Conservation (phyloP, 2,329 filamentous ascomycete genomes). For the Albophoma yamanashiensis region DNA sequence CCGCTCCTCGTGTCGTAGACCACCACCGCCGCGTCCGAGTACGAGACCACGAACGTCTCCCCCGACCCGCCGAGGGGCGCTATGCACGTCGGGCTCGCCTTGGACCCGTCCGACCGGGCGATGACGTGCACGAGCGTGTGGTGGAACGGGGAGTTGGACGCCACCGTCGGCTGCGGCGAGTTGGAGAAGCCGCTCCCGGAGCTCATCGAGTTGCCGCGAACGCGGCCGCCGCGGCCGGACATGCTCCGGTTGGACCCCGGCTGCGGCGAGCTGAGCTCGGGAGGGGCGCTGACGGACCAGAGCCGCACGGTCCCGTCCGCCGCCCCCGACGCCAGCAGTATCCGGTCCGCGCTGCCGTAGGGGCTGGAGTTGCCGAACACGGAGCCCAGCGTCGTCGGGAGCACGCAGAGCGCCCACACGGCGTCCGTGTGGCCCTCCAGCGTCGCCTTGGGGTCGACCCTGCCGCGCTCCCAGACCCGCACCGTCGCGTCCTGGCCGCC, state of each 20-base stretch:
- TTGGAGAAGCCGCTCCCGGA: slow-evolving; percentile 87
- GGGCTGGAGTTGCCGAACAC: slow-evolving; percentile 68
- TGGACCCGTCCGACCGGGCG: slow-evolving; percentile 50
- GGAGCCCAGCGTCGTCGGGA: slow-evolving; percentile 70
- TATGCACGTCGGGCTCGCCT: slow-evolving; percentile 80
- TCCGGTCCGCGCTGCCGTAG: slow-evolving; percentile 73
- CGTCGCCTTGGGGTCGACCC: slow-evolving; percentile 90
- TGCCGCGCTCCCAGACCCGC: slow-evolving; percentile 87
- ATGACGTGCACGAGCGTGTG: slow-evolving; percentile 86
- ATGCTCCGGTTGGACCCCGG: slow-evolving; percentile 51
- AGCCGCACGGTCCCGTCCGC: slow-evolving; percentile 87
- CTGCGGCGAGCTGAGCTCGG: slow-evolving; percentile 73
- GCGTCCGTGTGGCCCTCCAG: slow-evolving; percentile 91
- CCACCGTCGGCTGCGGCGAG: slow-evolving; percentile 79
- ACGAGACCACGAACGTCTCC: slow-evolving; percentile 86
- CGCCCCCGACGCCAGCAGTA: slow-evolving; percentile 81
- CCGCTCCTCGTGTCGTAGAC: slow-evolving; percentile 89
- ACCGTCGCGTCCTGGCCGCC: slow-evolving; percentile 91
- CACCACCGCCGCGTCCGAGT: slow-evolving; percentile 78
- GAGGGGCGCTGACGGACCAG: slow-evolving; percentile 89
- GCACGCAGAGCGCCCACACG: slow-evolving; percentile 88
- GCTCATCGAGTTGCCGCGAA: slow-evolving; percentile 85
- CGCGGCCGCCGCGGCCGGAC: slow-evolving; percentile 54
- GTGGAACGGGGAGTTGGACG: slow-evolving; percentile 76
- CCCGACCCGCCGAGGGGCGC: slow-evolving; percentile 75